Evolutionary conservation across 306 rosid genomes (phyloP), one percentile per base, ranked within the genome.

Genomic region (Canavalia gladiata): DNA sequence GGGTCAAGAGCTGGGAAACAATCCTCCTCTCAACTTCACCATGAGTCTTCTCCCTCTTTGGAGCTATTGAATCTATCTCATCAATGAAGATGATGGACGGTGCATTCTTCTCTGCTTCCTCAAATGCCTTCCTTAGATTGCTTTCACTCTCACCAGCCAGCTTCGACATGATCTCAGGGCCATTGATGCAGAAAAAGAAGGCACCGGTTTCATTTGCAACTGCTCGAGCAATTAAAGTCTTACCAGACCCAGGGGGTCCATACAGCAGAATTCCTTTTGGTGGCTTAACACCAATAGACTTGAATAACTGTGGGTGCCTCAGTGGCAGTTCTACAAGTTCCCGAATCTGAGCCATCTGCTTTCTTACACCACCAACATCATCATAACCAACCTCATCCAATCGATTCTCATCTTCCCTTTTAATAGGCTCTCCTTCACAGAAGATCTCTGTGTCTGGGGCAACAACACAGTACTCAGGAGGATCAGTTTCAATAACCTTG

Each of bases 181-280:
- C 98, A 81, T 95, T 95, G 63, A 95, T 95, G 84, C 98, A 95
- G 93, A 95, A 93, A 87, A 95, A 95, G 87, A 95, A 95, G 55
- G 99, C 99, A 60, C 99, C 99, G 13, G 98, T 95, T 88, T 95
- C 99, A 87, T 95, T 93, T 31, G 99, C 99, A 50, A 95, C 97
- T 76, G 97, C 99, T 30, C 98, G 82, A 59, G 99, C 99, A 81
- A 95, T 93, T 63, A 91, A 81, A 74, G 98, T 95, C 86, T 95
- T 95, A 7, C 99, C 96, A 34, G 99, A 91, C 25, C 99, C 99
- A 71, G 98, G 96, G 9, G 98, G 99, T 52, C 98, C 98, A 85
- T 90, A 93, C 33, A 95, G 81, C 37, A 95, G 84, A 79, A 95
- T 95, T 55, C 99, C 99, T 83, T 95, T 95, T 1, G 98, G 99